Evolutionary conservation across 177 flowering plant species (phyloP), one percentile per base, ranked within the genome.

Genomic region (Telopea speciosissima): DNA sequence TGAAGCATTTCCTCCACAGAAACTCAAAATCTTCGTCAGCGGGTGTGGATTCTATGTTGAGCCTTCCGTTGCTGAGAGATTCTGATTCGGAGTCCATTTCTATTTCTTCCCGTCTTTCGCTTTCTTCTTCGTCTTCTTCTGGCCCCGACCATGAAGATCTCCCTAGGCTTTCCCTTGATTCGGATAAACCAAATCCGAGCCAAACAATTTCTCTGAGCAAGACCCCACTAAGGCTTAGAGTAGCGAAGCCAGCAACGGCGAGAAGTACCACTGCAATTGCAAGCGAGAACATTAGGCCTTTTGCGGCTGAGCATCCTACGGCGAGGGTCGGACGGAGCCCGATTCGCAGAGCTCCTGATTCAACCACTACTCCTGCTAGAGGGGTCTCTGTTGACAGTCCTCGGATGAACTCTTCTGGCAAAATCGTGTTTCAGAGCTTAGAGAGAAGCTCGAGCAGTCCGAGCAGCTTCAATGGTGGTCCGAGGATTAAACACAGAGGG

Each of bases 361-460:
- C 86, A 0, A 72, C 62, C 5, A 66, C 65, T 4, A 75, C 21
- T 5, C 65, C 64, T 44, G 68, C 68, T 28, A 73, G 85, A 33
- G 95, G 90, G 26, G 82, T 79, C 0, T 81, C 94, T 0, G 85
- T 79, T 21, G 98, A 93, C 74, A 89, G 94, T 66, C 98, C 98
- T 1, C 79, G 98, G 24, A 87, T 93, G 97, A 93, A 89, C 71
- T 78, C 97, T 0, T 91, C 97, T 0, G 98, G 98, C 24, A 93
- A 91, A 69, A 81, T 91, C 17, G 94, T 93, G 77, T 93, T 93
- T 63, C 91, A 89, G 71, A 83, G 91, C 80, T 45, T 93, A 70
- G 98, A 90, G 71, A 75, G 98, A 42, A 93, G 98, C 72, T 91
- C 96, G 13, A 93, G 98, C 74, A 91, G 97, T 73, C 97, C 98